Evolutionary conservation across 1,284 basidiomycete species (phyloP), one percentile per base, ranked within the genome.

Genomic region (Athelia psychrophila): DNA sequence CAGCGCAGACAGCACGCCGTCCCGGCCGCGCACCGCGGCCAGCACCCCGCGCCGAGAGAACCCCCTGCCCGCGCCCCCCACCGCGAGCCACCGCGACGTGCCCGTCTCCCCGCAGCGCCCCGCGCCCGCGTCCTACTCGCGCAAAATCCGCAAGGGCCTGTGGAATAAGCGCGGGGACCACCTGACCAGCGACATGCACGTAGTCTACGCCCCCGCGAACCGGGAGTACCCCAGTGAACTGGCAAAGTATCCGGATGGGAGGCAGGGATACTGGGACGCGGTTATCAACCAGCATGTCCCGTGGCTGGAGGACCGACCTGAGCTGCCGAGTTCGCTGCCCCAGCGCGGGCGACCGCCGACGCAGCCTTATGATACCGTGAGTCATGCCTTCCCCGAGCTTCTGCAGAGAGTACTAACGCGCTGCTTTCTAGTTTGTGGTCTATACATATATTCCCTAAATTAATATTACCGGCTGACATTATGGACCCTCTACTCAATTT

Each of bases 151-250:
- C 10, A 63, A 64, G 22, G 86, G 86, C 1, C 80, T 72, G 56
- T 88, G 86, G 86, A 88, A 88, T 56, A 63, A 75, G 22, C 80
- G 86, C 2, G 86, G 86, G 0, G 86, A 88, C 63, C 79, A 87
- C 57, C 72, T 86, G 49, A 80, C 83, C 19, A 54, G 66, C 20
- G 70, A 73, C 22, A 70, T 72, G 46, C 81, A 70, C 56, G 70
- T 88, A 53, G 84, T 89, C 23, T 86, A 82, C 52, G 84, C 83
- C 8, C 86, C 86, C 2, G 65, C 64, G 1, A 63, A 71, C 3
- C 61, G 65, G 49, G 72, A 73, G 20, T 82, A 81, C 57, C 87
- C 86, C 2, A 56, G 61, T 0, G 86, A 88, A 15, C 72, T 88
- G 19, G 66, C 69, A 42, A 65, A 75, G 3, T 87, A 89, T 58